These are phyloP conservation scores for Salvia hispanica DNA, from an alignment of 257 asterid species.

Conservation along the genomic window DNA sequence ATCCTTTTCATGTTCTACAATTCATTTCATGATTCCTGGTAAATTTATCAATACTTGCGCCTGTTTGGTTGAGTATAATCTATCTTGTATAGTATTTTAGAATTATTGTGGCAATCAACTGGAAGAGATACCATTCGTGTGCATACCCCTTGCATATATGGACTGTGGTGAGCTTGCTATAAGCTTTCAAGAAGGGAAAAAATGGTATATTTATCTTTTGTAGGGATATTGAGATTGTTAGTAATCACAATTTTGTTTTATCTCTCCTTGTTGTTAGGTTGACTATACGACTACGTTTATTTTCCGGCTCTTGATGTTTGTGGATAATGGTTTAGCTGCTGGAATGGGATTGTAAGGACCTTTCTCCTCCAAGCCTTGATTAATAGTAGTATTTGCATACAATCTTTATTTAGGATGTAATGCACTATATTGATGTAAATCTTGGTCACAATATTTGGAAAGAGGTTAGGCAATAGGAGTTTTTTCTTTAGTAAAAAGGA, in stretches of 20 bases:
- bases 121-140: slow-evolving; percentile 83
- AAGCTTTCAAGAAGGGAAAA: background rate
- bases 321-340: slow-evolving; percentile 89
- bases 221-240: slow-evolving; percentile 23
- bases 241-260: slow-evolving; percentile 1
- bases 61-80: slow-evolving; percentile 11
- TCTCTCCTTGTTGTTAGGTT: slow-evolving; percentile 52
- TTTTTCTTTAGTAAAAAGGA: background rate
- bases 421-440: background rate
- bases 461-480: background rate
- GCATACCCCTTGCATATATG: slow-evolving; percentile 86
- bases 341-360: slow-evolving; percentile 97
- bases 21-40: slow-evolving; percentile 30
- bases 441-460: background rate
- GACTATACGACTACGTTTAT: slow-evolving; percentile 81
- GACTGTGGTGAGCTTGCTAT: slow-evolving; percentile 74
- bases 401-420: slow-evolving; percentile 11
- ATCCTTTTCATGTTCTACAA: slow-evolving; percentile 57
- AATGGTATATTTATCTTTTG: background rate
- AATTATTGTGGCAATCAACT: slow-evolving; percentile 83
- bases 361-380: slow-evolving; percentile 19
- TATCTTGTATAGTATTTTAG: slow-evolving; percentile 37
- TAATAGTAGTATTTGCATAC: background rate
- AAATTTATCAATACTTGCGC: slow-evolving; percentile 1
- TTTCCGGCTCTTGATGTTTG: slow-evolving; percentile 93